Evolutionary conservation across 495 filamentous ascomycete species (phyloP), one percentile per base, ranked within the genome.

Genomic region (Penicillium antarcticum): DNA sequence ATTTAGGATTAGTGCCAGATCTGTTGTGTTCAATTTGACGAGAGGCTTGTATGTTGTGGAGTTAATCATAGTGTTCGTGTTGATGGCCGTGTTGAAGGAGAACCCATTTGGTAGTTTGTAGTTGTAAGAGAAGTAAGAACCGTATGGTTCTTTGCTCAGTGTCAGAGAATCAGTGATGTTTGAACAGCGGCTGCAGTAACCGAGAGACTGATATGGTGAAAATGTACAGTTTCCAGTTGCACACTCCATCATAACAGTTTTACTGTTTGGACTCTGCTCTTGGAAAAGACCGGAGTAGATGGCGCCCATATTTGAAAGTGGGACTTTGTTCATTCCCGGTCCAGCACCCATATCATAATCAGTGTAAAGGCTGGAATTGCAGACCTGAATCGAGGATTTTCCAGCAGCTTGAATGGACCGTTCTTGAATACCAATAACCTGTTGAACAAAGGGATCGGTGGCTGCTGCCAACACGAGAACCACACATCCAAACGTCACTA

Each of bases 151-250:
- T 34, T 39, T 50, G 14, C 19, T 45, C 14, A 52, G 38, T 2
- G 31, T 48, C 8, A 70, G 58, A 3, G 54, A 36, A 24, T 54
- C 48, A 0, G 66, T 67, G 24, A 75, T 59, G 52, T 78, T 69
- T 42, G 67, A 59, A 26, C 67, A 67, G 13, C 53, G 57, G 10
- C 65, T 60, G 54, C 77, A 80, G 35, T 78, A 56, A 4, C 72
- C 74, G 12, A 80, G 60, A 1, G 77, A 73, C 41, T 69, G 66
- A 48, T 75, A 78, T 16, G 53, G 49, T 0, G 61, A 55, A 46
- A 67, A 79, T 10, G 66, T 71, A 45, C 75, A 79, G 51, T 76
- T 71, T 18, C 71, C 71, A 0, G 75, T 69, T 26, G 72, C 63
- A 56, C 76, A 79, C 24, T 45, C 49, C 39, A 59, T 52, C 35